These are phyloP conservation scores for Taphrina wiesneri DNA, from an alignment of 1,139 yeast genomes.

Conservation along the genomic window DNA sequence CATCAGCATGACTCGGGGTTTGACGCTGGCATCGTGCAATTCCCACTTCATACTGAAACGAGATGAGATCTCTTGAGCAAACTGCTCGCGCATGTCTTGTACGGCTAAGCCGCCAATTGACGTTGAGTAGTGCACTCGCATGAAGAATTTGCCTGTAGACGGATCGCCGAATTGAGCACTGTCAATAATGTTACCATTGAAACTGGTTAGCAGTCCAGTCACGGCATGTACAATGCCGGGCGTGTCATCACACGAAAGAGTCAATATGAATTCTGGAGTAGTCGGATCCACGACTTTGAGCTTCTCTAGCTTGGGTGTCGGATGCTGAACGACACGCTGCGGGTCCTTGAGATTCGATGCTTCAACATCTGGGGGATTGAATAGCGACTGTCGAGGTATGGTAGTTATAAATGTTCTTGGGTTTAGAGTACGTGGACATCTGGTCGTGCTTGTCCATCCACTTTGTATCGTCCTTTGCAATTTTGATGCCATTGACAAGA, in stretches of 20 bases:
- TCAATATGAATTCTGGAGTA: slow-evolving; percentile 16
- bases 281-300: neutral
- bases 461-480: neutral
- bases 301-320: neutral
- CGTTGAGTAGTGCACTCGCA: slow-evolving; percentile 26
- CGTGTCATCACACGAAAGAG: slow-evolving; percentile 27
- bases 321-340: slow-evolving; percentile 13
- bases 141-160: slow-evolving; percentile 28
- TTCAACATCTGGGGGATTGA: neutral
- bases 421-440: neutral
- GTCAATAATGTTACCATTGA: slow-evolving; percentile 25
- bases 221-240: slow-evolving; percentile 32
- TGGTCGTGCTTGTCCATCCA: neutral
- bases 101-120: slow-evolving; percentile 10
- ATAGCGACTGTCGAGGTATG: neutral
- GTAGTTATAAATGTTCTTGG: neutral
- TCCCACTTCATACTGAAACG: slow-evolving; percentile 29
- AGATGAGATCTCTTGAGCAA: neutral
- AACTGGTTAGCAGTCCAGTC: slow-evolving; percentile 24
- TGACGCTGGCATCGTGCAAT: slow-evolving; percentile 24
- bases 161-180: slow-evolving; percentile 33
- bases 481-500: too few relatives aligned
- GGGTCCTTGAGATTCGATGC: slow-evolving; percentile 22
- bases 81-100: slow-evolving; percentile 11
- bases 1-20: slow-evolving; percentile 29